Evolutionary conservation across 805 yeast species (phyloP).

Genomic region (Metschnikowia koreensis): DNA sequence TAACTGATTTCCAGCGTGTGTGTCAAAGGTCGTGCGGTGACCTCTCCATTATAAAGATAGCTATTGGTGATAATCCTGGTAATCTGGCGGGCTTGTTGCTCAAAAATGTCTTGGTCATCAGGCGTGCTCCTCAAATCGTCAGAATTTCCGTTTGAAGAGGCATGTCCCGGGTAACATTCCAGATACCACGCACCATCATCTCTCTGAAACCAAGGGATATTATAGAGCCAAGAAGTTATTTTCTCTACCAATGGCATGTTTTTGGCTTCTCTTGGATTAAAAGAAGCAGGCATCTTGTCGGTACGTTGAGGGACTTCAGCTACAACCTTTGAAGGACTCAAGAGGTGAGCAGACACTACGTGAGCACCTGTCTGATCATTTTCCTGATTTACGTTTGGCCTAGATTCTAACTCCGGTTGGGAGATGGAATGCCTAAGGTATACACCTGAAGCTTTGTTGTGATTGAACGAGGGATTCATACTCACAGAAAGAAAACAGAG

Average conservation of each 20-base stretch:
- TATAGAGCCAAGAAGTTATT: constrained; percentile 60
- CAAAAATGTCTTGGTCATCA: constrained; percentile 48
- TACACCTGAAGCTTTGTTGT: constrained; percentile 7
- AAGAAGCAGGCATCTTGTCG: constrained; percentile 41
- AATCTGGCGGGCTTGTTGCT: constrained; percentile 52
- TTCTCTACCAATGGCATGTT: constrained; percentile 69
- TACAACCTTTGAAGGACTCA: constrained; percentile 8
- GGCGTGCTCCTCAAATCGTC: constrained; percentile 13
- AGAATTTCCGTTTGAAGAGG: constrained; percentile 25
- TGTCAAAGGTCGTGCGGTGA: constrained; percentile 17
- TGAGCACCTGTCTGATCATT: constrained; percentile 6
- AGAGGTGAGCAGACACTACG: constrained; percentile 9
- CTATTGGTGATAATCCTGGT: constrained; percentile 32
- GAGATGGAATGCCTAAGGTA: constrained; percentile 9
- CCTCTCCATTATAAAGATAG: constrained; percentile 17
- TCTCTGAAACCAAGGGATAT: constrained; percentile 49
- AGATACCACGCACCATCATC: constrained; percentile 22
- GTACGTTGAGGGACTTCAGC: constrained; percentile 2
- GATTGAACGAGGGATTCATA: constrained; percentile 11
- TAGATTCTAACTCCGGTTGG: constrained; percentile 10
- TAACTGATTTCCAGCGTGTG: constrained; percentile 11
- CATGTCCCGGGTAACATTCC: constrained; percentile 53
- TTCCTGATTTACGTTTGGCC: constrained; percentile 11
- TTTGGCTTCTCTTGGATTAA: constrained; percentile 60
- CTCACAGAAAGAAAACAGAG: constrained; percentile 4